Conservation (phyloP, 768 basidiomycete species). For the Boletus subparvulus region DNA sequence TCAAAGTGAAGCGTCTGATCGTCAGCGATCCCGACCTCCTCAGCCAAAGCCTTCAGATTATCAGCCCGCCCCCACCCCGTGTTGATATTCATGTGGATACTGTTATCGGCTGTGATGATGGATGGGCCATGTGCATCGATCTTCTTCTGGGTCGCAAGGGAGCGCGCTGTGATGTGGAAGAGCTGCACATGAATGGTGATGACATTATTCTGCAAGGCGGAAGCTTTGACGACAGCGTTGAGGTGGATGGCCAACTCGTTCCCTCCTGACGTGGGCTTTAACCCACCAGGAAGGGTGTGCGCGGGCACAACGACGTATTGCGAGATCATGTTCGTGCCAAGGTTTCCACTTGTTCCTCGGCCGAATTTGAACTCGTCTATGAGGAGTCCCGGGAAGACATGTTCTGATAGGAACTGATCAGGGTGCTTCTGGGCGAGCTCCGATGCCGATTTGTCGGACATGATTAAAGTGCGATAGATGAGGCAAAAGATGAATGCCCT, state of each 20-base stretch:
- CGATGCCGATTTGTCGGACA: not conserved
- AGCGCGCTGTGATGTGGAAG: constrained; percentile 5
- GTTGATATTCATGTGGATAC: constrained; percentile 7
- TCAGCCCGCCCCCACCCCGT: constrained; percentile 5
- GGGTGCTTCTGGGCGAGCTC: not conserved
- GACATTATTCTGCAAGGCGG: not conserved
- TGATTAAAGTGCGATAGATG: not conserved
- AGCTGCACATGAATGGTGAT: not conserved
- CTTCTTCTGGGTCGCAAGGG: not conserved
- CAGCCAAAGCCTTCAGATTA: constrained; percentile 3
- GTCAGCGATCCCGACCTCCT: not conserved
- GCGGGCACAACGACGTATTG: not conserved
- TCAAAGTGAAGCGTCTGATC: constrained; percentile 1
- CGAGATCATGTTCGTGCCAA: constrained; percentile 10
- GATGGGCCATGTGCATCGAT: constrained; percentile 4
- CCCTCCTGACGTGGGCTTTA: not conserved
- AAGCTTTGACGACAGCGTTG: not conserved
- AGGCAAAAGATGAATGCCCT: not conserved
- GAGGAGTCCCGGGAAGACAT: not conserved
- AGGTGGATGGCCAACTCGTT: constrained; percentile 8
- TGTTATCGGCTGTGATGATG: constrained; percentile 2
- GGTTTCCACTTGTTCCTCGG: not conserved
- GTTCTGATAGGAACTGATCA: not conserved
- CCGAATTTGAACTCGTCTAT: constrained; percentile 8
- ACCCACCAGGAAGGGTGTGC: not conserved